phyloP scores from a whole-genome alignment of 805 yeast species.

The Starmerella ratchasimensis region DNA sequence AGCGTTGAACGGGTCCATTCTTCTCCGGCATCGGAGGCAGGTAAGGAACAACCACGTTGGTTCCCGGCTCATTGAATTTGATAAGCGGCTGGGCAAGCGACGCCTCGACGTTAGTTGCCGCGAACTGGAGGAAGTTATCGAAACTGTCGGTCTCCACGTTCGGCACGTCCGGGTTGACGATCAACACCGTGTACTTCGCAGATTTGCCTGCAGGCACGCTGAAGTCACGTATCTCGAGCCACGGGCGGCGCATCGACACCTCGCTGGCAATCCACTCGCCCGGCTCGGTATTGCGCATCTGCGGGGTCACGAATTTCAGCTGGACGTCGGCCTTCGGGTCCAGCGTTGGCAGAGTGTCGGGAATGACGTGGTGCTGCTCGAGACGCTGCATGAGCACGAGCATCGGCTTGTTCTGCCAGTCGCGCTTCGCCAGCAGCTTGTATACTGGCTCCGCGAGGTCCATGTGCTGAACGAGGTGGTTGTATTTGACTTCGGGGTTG shows the following conservation, averaged over 20 bases:
- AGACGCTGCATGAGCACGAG: slow-evolving; percentile 84
- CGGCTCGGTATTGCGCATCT: slow-evolving; percentile 54
- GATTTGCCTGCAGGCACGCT: slow-evolving; percentile 31
- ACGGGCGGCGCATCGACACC: slow-evolving; percentile 66
- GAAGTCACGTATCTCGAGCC: slow-evolving; percentile 60
- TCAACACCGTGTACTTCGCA: slow-evolving; percentile 53
- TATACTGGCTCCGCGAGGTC: slow-evolving; percentile 72
- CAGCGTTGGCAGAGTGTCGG: slow-evolving; percentile 86
- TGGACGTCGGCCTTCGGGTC: slow-evolving; percentile 66
- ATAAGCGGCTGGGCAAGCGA: slow-evolving; percentile 45
- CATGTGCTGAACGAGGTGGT: slow-evolving; percentile 35
- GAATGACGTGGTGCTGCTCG: slow-evolving; percentile 72
- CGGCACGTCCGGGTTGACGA: slow-evolving; percentile 89
- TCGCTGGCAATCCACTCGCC: slow-evolving; percentile 62
- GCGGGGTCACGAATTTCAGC: slow-evolving; percentile 36
- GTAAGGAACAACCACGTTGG: slow-evolving; percentile 40
- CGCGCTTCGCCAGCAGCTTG: slow-evolving; percentile 48
- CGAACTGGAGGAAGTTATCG: slow-evolving; percentile 64
- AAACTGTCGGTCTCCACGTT: slow-evolving; percentile 55
- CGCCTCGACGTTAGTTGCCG: slow-evolving; percentile 52
- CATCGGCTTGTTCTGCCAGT: slow-evolving; percentile 59
- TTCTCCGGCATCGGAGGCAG: slow-evolving; percentile 81
- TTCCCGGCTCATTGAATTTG: slow-evolving; percentile 19
- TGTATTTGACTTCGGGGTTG: slow-evolving; percentile 79
- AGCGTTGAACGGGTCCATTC: slow-evolving; percentile 70